Evolutionary conservation across 148 eudicot genomes (phyloP).

Genomic region (Silene conica): DNA sequence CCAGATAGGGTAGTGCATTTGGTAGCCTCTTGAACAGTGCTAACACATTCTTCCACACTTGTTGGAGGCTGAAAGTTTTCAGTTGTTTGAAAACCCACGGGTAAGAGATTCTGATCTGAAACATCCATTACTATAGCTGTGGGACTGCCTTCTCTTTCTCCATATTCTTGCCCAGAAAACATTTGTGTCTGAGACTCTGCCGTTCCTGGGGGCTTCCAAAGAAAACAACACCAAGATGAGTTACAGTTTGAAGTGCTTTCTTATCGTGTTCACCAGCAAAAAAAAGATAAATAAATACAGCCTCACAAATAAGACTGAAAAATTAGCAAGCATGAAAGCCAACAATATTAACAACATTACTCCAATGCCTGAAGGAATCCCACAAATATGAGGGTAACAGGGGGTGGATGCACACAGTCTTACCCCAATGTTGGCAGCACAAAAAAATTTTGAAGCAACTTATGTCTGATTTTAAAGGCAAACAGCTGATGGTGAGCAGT

Average conservation of each 20-base stretch:
- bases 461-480: neutral
- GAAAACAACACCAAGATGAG: conserved; percentile 23
- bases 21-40: conserved; percentile 52
- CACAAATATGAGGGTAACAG: neutral
- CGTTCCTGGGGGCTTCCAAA: conserved; percentile 95
- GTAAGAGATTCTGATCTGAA: conserved; percentile 71
- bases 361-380: neutral
- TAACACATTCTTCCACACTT: conserved; percentile 51
- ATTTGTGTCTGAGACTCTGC: conserved; percentile 66
- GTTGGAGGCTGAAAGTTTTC: conserved; percentile 62
- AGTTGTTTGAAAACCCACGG: conserved; percentile 52
- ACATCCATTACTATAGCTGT: conserved; percentile 63
- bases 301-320: neutral
- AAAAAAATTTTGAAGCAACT: neutral
- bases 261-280: neutral
- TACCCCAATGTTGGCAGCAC: neutral
- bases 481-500: neutral
- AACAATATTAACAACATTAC: neutral
- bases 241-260: conserved; percentile 20
- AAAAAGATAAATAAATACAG: neutral
- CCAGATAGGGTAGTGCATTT: conserved; percentile 46
- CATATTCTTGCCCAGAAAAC: conserved; percentile 61
- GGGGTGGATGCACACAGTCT: too few relatives aligned
- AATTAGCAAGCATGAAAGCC: neutral
- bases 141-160: conserved; percentile 66